phyloP scores from a whole-genome alignment of 805 yeast species.

The Wickerhamomyces bovis region DNA sequence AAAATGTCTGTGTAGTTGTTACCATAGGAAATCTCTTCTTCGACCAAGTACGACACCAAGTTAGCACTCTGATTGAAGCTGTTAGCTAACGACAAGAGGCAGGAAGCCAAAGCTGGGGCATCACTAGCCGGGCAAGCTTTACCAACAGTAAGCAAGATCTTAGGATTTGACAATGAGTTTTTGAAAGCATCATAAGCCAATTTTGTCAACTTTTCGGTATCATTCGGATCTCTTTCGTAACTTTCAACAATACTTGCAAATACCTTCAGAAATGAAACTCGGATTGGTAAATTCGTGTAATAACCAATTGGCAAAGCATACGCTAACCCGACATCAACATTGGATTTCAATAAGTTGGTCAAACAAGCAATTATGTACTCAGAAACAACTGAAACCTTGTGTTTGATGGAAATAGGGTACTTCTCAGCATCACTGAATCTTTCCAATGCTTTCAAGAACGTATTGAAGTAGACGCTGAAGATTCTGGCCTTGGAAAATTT shows the following conservation, averaged over 20 bases:
- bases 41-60: conserved; percentile 49
- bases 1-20: conserved; percentile 65
- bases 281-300: conserved; percentile 56
- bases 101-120: conserved; percentile 63
- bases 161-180: conserved; percentile 31
- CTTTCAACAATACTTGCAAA: conserved; percentile 57
- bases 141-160: conserved; percentile 46
- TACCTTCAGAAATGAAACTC: conserved; percentile 71
- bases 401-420: conserved; percentile 35
- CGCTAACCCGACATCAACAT: conserved; percentile 70
- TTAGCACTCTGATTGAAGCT: conserved; percentile 36
- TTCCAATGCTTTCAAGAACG: conserved; percentile 41
- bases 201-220: conserved; percentile 24
- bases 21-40: conserved; percentile 56
- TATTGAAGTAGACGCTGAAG: conserved; percentile 66
- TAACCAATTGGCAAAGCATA: conserved; percentile 76
- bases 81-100: conserved; percentile 51
- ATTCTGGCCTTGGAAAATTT: conserved; percentile 51
- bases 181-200: conserved; percentile 24
- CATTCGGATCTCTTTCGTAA: conserved; percentile 17
- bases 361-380: conserved; percentile 61
- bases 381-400: conserved; percentile 50
- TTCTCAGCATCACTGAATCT: conserved; percentile 29
- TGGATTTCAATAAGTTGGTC: conserved; percentile 63
- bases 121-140: conserved; percentile 61